Evolutionary conservation across 768 basidiomycete species (phyloP).

Genomic region (Coprinopsis marcescibilis): DNA sequence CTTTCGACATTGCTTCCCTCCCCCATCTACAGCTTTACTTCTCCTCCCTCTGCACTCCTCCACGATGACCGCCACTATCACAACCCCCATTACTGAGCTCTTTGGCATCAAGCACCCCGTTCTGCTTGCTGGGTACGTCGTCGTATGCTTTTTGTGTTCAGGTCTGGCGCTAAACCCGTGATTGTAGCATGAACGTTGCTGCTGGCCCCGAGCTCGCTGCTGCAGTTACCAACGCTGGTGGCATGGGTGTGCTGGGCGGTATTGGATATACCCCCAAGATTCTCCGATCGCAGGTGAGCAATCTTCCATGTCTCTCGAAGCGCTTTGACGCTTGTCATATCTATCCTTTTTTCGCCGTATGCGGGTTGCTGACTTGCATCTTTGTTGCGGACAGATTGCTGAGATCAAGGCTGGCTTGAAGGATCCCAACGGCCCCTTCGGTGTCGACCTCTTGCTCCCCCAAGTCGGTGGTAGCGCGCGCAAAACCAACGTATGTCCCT

Average conservation of each 20-base stretch:
- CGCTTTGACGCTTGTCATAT: constrained; percentile 4
- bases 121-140: constrained; percentile 68
- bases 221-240: constrained; percentile 91
- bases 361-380: constrained; percentile 7
- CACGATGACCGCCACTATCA: constrained; percentile 52
- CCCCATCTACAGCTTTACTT: constrained; percentile 6
- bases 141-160: not conserved
- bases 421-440: constrained; percentile 77
- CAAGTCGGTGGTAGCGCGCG: constrained; percentile 82
- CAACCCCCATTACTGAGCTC: constrained; percentile 82
- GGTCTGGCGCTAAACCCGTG: not conserved
- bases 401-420: constrained; percentile 67
- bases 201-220: constrained; percentile 80
- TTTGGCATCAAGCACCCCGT: constrained; percentile 89
- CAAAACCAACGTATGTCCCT: constrained; percentile 72
- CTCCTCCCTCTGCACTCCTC: constrained; percentile 4
- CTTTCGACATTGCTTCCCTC: too few relatives aligned
- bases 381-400: constrained; percentile 47
- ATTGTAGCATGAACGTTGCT: constrained; percentile 40
- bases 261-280: constrained; percentile 81
- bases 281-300: constrained; percentile 67
- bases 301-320: constrained; percentile 4
- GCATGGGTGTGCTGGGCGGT: constrained; percentile 89
- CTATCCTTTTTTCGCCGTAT: too few relatives aligned
- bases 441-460: constrained; percentile 87